Evolutionary conservation across 2,329 filamentous ascomycete genomes (phyloP), one percentile per base, ranked within the genome.

Genomic region (Claviceps sp.): DNA sequence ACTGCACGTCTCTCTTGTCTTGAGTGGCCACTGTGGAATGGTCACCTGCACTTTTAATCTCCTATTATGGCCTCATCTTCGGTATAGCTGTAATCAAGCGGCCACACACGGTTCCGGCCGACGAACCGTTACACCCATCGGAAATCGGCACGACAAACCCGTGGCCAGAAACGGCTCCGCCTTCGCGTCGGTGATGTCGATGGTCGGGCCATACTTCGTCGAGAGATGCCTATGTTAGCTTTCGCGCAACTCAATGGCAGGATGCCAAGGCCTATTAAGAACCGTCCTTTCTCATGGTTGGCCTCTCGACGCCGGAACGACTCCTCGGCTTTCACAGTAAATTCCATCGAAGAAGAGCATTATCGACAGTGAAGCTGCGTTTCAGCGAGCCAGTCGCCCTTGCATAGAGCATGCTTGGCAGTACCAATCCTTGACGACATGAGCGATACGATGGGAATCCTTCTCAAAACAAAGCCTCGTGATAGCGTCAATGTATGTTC

Each of bases 301-400:
- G 86, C 2, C 81, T 88, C 52, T 79, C 84, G 86, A 85, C 11
- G 80, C 83, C 5, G 86, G 86, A 16, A 89, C 89, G 65, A 85
- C 84, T 1, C 84, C 1, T 70, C 90, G 11, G 86, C 82, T 14
- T 78, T 90, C 47, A 87, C 90, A 55, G 82, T 85, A 5, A 85
- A 85, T 0, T 81, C 82, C 84, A 48, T 81, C 86, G 64, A 78
- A 80, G 50, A 74, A 83, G 42, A 79, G 79, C 50, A 72, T 89
- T 2, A 70, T 89, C 50, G 85, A 89, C 55, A 75, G 82, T 37
- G 85, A 89, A 56, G 74, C 75, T 42, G 74, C 76, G 47, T 90
- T 91, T 58, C 75, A 82, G 43, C 77, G 85, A 49, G 68, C 72
- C 4, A 81, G 78, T 0, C 81, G 82, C 8, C 48, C 73, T 77